phyloP scores from a whole-genome alignment of 2,329 filamentous ascomycete species.

The Setomelanomma holmii region DNA sequence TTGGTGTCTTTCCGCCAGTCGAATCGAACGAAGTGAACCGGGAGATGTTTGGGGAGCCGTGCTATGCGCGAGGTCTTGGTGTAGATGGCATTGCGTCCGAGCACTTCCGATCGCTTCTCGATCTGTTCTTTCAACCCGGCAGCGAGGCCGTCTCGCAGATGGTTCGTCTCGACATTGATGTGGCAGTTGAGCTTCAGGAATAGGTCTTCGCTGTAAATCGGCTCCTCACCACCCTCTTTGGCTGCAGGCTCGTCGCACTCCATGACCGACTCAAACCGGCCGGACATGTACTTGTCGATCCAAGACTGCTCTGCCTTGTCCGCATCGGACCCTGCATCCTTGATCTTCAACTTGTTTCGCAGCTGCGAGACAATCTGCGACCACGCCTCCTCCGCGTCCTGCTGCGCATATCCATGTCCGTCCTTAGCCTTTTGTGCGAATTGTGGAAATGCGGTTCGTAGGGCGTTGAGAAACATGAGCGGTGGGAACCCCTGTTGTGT shows the following conservation, averaged over 20 bases:
- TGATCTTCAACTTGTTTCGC: constrained; percentile 76
- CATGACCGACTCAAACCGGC: constrained; percentile 77
- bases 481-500: constrained; percentile 89
- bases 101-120: constrained; percentile 82
- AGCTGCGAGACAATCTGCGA: constrained; percentile 90
- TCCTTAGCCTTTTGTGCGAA: constrained; percentile 89
- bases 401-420: constrained; percentile 88
- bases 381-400: constrained; percentile 98
- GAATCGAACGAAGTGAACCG: constrained; percentile 96
- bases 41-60: constrained; percentile 90
- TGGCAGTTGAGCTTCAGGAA: constrained; percentile 97
- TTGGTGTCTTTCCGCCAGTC: constrained; percentile 96
- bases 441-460: constrained; percentile 84
- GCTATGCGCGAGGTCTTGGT: constrained; percentile 92
- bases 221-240: constrained; percentile 74
- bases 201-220: constrained; percentile 70
- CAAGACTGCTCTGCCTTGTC: constrained; percentile 67
- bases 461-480: constrained; percentile 78
- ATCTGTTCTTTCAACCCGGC: constrained; percentile 85
- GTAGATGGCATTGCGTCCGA: constrained; percentile 82
- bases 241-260: constrained; percentile 85
- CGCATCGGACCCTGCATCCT: constrained; percentile 54
- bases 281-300: constrained; percentile 89
- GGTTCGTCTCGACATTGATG: constrained; percentile 86
- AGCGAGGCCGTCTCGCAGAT: constrained; percentile 85